Percentiles rank a stretch among this genome's conserved stretches.
Conservation (phyloP, 2,329 filamentous ascomycete genomes). For the Sporothrix sp. region DNA sequence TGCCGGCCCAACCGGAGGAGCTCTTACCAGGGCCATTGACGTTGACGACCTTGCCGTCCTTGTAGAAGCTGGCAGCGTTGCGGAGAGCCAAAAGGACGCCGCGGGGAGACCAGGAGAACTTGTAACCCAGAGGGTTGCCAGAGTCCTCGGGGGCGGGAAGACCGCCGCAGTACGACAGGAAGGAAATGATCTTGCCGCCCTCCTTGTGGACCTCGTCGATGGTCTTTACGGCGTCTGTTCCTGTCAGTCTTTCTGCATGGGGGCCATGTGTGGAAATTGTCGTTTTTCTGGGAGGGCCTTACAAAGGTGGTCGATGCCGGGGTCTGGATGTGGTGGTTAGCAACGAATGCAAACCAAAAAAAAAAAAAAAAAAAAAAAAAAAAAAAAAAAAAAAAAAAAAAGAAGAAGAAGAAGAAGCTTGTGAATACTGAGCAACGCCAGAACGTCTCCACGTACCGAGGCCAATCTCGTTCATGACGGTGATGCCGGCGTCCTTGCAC, state of each 20-base stretch:
- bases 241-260: no score
- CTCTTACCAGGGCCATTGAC: conserved; percentile 38
- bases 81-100: conserved; percentile 80
- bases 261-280: no score
- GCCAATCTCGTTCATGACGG: conserved; percentile 96
- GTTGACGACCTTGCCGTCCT: conserved; percentile 65
- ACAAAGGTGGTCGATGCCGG: conserved; percentile 60
- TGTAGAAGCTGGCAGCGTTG: conserved; percentile 75
- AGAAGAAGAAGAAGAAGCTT: background rate
- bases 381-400: no score
- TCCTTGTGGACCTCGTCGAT: conserved; percentile 80
- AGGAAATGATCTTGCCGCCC: conserved; percentile 75
- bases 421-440: no score
- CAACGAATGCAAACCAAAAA: no score
- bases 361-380: no score
- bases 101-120: conserved; percentile 71
- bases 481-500: conserved; percentile 84
- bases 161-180: conserved; percentile 79
- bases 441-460: conserved; percentile 33
- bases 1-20: no score
- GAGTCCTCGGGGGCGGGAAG: conserved; percentile 62
- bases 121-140: conserved; percentile 87
- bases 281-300: conserved; percentile 9
- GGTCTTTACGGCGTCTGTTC: conserved; percentile 77
- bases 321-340: conserved; percentile 37